Conservation (phyloP, 345 rosid genomes). For the Ailanthus altissimus region DNA sequence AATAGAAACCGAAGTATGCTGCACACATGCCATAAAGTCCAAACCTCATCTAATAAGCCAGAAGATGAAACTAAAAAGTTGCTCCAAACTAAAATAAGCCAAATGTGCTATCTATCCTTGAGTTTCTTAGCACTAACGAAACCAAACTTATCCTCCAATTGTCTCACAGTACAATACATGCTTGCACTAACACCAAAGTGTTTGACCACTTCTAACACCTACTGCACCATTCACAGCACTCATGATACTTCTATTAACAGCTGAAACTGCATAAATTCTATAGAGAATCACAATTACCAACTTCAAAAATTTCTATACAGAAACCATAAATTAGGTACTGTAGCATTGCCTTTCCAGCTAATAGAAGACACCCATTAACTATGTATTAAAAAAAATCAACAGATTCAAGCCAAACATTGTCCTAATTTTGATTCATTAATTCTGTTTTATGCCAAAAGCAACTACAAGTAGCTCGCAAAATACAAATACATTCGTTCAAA, state of each 20-base stretch:
- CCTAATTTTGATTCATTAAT: background rate
- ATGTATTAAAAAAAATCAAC: background rate
- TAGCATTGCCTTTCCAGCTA: background rate
- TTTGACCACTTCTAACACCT: background rate
- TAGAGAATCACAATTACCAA: background rate
- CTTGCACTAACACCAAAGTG: background rate
- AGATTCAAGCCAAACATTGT: background rate
- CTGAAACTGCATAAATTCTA: background rate
- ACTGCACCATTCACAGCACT: background rate
- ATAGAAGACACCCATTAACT: background rate
- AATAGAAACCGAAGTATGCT: background rate
- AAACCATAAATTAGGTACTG: background rate
- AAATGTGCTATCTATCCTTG: background rate
- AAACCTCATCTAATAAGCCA: constrained; percentile 5
- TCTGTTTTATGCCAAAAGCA: background rate
- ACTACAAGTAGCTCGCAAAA: background rate
- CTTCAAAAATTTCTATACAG: background rate
- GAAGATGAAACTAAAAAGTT: background rate
- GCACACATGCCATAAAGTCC: background rate
- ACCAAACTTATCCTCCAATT: constrained; percentile 7
- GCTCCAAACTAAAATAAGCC: background rate
- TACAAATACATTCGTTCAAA: background rate
- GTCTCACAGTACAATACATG: background rate
- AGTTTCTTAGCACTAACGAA: background rate
- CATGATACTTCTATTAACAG: background rate